Evolutionary conservation across 495 filamentous ascomycete species (phyloP).

Genomic region (Parathielavia appendiculata): DNA sequence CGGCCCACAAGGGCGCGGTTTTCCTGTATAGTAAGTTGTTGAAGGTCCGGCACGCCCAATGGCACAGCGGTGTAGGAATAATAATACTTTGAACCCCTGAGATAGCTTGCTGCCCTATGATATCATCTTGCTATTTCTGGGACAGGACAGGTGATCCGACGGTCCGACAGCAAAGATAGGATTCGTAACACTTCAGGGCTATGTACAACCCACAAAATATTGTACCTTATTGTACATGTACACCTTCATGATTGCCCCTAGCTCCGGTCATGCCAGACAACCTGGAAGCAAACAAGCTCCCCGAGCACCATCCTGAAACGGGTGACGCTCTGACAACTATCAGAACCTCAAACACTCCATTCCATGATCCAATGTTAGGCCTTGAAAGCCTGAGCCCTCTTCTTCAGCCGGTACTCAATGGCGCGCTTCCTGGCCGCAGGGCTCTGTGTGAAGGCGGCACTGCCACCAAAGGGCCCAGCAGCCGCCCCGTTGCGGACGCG

Average conservation of each 20-base stretch:
- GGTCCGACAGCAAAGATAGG: no score
- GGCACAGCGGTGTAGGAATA: no score
- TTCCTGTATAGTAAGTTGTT: no score
- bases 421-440: slow-evolving; percentile 45
- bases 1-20: no score
- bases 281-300: neutral
- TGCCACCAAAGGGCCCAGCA: slow-evolving; percentile 59
- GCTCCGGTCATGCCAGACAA: neutral
- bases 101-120: no score
- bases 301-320: neutral
- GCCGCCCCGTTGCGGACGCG: slow-evolving; percentile 51
- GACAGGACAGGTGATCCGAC: no score
- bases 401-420: slow-evolving; percentile 42
- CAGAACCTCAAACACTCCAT: neutral
- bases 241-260: neutral
- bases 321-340: neutral
- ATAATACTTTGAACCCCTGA: no score
- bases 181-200: no score
- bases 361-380: neutral
- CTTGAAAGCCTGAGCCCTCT: slow-evolving; percentile 26
- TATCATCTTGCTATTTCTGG: no score
- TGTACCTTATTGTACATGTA: no score
- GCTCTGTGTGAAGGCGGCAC: slow-evolving; percentile 47
- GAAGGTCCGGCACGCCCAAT: no score
- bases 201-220: no score